Conservation (phyloP, 768 basidiomycete species). For the Trametes gibbosa region DNA sequence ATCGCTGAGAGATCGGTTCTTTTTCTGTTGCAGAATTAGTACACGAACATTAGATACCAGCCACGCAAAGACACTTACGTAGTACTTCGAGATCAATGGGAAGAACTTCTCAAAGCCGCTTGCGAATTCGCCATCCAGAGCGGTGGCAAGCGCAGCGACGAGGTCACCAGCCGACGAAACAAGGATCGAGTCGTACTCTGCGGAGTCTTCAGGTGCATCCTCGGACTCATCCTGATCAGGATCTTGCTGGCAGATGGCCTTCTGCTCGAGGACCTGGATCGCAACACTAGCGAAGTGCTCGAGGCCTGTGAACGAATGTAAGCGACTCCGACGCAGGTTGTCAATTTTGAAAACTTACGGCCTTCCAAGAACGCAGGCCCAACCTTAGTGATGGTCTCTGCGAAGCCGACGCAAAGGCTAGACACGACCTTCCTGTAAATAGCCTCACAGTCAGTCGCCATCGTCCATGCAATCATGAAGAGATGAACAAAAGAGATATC, state of each 20-base stretch:
- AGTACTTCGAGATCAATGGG: conserved; percentile 88
- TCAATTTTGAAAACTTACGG: conserved; percentile 60
- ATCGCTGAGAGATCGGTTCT: conserved; percentile 84
- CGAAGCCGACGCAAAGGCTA: conserved; percentile 81
- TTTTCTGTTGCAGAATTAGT: conserved; percentile 50
- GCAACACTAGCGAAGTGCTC: conserved; percentile 80
- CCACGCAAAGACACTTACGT: conserved; percentile 49
- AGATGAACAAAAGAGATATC: conserved; percentile 26
- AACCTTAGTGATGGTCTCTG: conserved; percentile 88
- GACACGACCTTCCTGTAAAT: conserved; percentile 77
- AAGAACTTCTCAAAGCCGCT: conserved; percentile 84
- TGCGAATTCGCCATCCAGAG: conserved; percentile 81
- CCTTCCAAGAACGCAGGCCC: conserved; percentile 83
- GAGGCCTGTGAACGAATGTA: conserved; percentile 45
- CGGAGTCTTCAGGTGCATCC: conserved; percentile 83
- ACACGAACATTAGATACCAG: not conserved
- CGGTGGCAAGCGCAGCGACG: conserved; percentile 82
- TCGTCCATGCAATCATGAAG: conserved; percentile 5
- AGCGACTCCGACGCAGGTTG: no score
- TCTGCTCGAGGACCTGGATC: conserved; percentile 85
- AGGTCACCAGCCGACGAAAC: conserved; percentile 94
- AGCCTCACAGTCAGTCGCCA: conserved; percentile 23
- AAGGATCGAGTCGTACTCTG: conserved; percentile 95
- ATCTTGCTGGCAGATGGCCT: conserved; percentile 94
- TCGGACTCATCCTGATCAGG: conserved; percentile 89